phyloP scores from a whole-genome alignment of 2,329 filamentous ascomycete species.

The Exophiala calicioides region DNA sequence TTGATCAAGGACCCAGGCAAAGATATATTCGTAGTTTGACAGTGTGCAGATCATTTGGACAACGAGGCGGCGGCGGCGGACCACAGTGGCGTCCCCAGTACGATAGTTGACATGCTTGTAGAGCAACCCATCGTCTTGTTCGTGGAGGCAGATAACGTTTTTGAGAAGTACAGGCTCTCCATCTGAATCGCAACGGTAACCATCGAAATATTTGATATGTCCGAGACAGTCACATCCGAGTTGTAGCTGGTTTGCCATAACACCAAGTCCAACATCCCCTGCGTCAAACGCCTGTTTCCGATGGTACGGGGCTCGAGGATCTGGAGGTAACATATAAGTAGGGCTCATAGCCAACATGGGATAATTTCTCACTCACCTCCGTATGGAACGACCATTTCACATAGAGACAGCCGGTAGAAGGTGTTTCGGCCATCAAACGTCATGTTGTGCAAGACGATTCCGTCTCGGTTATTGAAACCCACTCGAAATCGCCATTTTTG shows the following conservation, averaged over 20 bases:
- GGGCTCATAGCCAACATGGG: no score
- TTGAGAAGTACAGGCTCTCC: constrained; percentile 54
- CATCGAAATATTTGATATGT: constrained; percentile 66
- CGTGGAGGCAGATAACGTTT: constrained; percentile 69
- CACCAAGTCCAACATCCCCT: constrained; percentile 67
- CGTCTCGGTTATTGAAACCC: constrained; percentile 67
- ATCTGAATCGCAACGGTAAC: constrained; percentile 53
- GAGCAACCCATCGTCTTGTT: constrained; percentile 67
- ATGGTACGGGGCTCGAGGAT: constrained; percentile 65
- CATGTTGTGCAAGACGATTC: constrained; percentile 63
- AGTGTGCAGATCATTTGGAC: constrained; percentile 69
- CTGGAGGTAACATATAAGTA: no score
- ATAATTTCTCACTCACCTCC: no score
- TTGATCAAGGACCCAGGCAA: constrained; percentile 65
- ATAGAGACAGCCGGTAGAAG: constrained; percentile 66
- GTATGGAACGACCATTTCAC: constrained; percentile 71
- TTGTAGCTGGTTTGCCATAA: constrained; percentile 66
- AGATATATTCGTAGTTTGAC: constrained; percentile 71
- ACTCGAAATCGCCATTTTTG: constrained; percentile 71
- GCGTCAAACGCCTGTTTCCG: constrained; percentile 73
- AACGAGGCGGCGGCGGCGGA: constrained; percentile 63
- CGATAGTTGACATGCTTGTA: constrained; percentile 73
- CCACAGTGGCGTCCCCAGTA: constrained; percentile 62
- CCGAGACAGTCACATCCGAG: constrained; percentile 71
- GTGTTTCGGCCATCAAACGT: constrained; percentile 66